Evolutionary conservation across 2,329 filamentous ascomycete species (phyloP), one percentile per base, ranked within the genome.

Genomic region (Dothistroma septosporum): DNA sequence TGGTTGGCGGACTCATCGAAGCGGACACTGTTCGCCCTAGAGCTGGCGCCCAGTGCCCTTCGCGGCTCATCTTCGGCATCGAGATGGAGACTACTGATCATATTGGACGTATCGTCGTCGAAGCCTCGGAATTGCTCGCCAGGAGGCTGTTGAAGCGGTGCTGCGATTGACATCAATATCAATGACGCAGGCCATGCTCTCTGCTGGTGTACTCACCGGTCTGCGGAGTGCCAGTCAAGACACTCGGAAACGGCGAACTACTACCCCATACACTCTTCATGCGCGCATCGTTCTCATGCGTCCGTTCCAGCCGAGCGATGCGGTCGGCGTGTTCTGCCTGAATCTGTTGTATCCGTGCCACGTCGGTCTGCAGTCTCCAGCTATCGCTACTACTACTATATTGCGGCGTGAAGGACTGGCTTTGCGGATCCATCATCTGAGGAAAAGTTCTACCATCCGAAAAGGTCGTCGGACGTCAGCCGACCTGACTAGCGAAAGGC

Each of bases 1-100:
- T 96, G 92, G 68, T 96, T 86, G 14, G 93, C 92, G 72, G 91
- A 96, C 74, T 97, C 93, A 72, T 97, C 94, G 70, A 99, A 99
- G 41, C 94, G 90, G 68, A 99, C 94, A 72, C 94, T 97, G 74
- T 97, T 97, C 53, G 94, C 93, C 68, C 94, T 85, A 19, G 94
- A 99, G 19, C 91, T 89, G 21, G 90, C 91, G 57, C 94, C 91
- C 64, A 93, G 85, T 35, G 63, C 69, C 63, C 72, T 67, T 60
- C 91, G 87, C 33, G 90, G 90, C 72, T 92, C 89, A 64, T 97
- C 92, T 64, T 96, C 92, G 5, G 88, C 84, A 65, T 96, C 93
- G 7, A 97, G 81, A 61, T 92, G 90, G 60, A 97, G 82, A 57
- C 89, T 91, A 55, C 87, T 88, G 53, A 96, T 83, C 61, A 94